Evolutionary conservation across 83 land plant species (phyloP).

Genomic region (Picea mariana): DNA sequence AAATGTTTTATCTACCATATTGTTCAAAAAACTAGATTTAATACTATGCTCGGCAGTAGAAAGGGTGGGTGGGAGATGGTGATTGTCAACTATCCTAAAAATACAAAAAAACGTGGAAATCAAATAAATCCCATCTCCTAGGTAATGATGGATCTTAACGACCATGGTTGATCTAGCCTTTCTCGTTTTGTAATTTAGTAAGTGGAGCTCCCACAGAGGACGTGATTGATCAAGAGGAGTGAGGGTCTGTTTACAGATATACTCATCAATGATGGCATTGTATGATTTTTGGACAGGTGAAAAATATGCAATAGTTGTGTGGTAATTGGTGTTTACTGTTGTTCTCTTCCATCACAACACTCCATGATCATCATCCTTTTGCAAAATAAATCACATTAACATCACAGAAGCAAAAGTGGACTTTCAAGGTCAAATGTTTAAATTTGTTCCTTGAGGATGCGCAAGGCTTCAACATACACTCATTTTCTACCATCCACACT

Average conservation of each 20-base stretch:
- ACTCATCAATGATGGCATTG: conserved; percentile 21
- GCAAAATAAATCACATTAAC: too few species aligned
- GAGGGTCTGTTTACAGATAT: neutral
- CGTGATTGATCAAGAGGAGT: conserved; percentile 20
- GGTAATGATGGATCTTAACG: conserved; percentile 46
- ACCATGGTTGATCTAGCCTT: conserved; percentile 7
- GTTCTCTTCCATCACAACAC: too few species aligned
- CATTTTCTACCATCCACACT: too few species aligned
- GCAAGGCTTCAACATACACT: too few species aligned
- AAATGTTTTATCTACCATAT: neutral
- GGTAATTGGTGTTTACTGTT: conserved; percentile 16
- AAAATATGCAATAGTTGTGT: conserved; percentile 23
- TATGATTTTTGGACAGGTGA: conserved; percentile 27
- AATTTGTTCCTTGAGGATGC: too few species aligned
- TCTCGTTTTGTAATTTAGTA: neutral
- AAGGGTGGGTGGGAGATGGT: too few species aligned
- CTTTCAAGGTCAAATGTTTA: too few species aligned
- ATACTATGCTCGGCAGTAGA: conserved; percentile 14
- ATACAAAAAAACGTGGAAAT: too few species aligned
- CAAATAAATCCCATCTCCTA: conserved; percentile 40
- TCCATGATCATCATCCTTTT: too few species aligned
- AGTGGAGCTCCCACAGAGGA: conserved; percentile 29
- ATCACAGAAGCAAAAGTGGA: too few species aligned
- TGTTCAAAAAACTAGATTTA: neutral
- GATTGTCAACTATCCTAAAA: too few species aligned